phyloP scores from a whole-genome alignment of 2,329 filamentous ascomycete genomes.

The Colletotrichum sp. region DNA sequence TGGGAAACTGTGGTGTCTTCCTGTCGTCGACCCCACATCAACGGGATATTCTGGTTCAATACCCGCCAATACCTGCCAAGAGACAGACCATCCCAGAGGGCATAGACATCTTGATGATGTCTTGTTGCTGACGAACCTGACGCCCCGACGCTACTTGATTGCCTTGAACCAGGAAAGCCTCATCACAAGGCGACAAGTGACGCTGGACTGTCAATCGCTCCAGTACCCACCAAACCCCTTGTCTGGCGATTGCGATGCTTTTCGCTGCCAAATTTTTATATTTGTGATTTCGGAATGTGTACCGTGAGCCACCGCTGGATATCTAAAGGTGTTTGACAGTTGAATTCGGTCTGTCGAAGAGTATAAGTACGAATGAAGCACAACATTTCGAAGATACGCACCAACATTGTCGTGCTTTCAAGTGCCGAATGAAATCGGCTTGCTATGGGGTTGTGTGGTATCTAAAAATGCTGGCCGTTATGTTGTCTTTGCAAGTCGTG shows the following conservation, averaged over 20 bases:
- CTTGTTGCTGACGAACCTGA: not conserved
- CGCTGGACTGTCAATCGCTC: too few relatives aligned
- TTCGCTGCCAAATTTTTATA: rapidly evolving
- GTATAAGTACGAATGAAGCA: too few relatives aligned
- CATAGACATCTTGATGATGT: not conserved
- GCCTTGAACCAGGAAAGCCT: not conserved
- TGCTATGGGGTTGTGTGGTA: too few relatives aligned
- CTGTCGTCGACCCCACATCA: not conserved
- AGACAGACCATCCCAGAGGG: not conserved
- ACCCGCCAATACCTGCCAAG: not conserved
- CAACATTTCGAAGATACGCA: too few relatives aligned
- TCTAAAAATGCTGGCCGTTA: too few relatives aligned
- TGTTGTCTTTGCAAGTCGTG: too few relatives aligned
- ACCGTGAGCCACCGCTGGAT: too few relatives aligned
- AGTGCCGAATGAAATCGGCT: too few relatives aligned
- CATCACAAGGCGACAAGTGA: not conserved
- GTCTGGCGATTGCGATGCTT: not conserved
- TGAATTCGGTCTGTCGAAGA: not conserved
- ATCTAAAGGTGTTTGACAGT: too few relatives aligned
- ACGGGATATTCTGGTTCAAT: not conserved
- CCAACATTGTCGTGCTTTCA: too few relatives aligned
- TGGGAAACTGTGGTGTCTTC: not conserved
- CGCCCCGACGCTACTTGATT: too few relatives aligned
- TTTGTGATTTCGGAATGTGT: rapidly evolving
- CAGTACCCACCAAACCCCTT: too few relatives aligned